Evolutionary conservation across 495 filamentous ascomycete genomes (phyloP).

Genomic region (Penicillium cinerascens): DNA sequence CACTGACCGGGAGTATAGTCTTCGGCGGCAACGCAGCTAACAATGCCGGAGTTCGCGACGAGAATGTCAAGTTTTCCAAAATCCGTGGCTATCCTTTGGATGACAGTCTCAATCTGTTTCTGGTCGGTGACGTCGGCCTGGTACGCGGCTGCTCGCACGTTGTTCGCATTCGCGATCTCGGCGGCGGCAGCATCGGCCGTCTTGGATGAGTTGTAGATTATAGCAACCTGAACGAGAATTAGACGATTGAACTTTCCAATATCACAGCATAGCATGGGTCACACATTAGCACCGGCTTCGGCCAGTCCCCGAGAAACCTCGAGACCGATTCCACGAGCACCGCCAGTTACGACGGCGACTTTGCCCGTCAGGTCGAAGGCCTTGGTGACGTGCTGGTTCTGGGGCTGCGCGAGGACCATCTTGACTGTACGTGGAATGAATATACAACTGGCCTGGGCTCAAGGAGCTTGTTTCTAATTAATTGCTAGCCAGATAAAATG

Average conservation of each 20-base stretch:
- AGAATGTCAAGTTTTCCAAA: slow-evolving; percentile 73
- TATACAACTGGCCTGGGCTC: not conserved
- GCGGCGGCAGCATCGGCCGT: slow-evolving; percentile 61
- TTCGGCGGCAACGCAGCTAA: slow-evolving; percentile 37
- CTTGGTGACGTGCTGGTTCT: slow-evolving; percentile 35
- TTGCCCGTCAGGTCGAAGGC: slow-evolving; percentile 36
- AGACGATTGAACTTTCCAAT: not conserved
- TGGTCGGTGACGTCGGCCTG: slow-evolving; percentile 60
- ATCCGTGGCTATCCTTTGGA: slow-evolving; percentile 56
- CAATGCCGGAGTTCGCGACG: slow-evolving; percentile 71
- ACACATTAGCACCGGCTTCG: slow-evolving; percentile 70
- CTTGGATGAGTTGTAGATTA: slow-evolving; percentile 77
- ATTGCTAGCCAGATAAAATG: not conserved
- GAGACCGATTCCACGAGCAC: slow-evolving; percentile 75
- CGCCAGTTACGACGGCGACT: slow-evolving; percentile 41
- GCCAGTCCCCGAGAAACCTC: slow-evolving; percentile 68
- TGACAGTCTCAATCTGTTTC: slow-evolving; percentile 49
- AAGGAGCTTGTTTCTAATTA: not conserved
- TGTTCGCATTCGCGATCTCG: slow-evolving; percentile 69
- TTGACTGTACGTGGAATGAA: slow-evolving; percentile 1
- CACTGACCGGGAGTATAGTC: slow-evolving; percentile 34
- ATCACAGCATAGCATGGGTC: not conserved
- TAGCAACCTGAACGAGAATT: slow-evolving; percentile 37
- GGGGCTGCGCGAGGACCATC: slow-evolving; percentile 40
- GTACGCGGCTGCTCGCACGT: slow-evolving; percentile 64